Percentiles rank a stretch among this genome's conserved stretches.
These are phyloP conservation scores for Apiospora sp. DNA, from an alignment of 2,329 filamentous ascomycete species.

Conservation along the genomic window DNA sequence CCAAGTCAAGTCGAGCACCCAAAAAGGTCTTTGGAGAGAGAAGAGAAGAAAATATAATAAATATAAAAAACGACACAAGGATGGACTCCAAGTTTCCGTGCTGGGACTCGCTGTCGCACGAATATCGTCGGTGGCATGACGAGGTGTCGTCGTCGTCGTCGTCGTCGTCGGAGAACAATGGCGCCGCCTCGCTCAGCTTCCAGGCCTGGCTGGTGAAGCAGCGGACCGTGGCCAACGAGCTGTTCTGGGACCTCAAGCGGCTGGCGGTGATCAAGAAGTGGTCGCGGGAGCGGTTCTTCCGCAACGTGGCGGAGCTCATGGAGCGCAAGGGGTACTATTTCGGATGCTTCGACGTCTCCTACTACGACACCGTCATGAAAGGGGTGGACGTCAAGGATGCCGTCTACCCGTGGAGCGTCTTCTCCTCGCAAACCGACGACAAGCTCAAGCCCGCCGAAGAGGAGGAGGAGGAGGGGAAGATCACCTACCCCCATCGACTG, in stretches of 20 bases:
- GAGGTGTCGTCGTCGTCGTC: not conserved
- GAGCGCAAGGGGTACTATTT: constrained; percentile 13
- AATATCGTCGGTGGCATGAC: constrained; percentile 5
- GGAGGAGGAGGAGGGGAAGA: not conserved
- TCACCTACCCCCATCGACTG: not conserved
- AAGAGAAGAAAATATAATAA: not conserved
- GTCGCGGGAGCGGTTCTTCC: not conserved
- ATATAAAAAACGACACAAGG: not conserved
- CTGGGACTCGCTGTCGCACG: constrained; percentile 1
- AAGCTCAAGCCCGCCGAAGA: not conserved
- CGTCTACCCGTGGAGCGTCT: constrained; percentile 3
- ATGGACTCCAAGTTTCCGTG: constrained; percentile 5
- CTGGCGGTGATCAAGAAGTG: constrained; percentile 13
- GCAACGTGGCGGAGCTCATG: constrained; percentile 5
- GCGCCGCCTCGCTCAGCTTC: not conserved
- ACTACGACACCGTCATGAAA: not conserved
- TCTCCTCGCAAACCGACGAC: not conserved
- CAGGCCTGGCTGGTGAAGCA: constrained; percentile 6
- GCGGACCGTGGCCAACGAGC: constrained; percentile 7
- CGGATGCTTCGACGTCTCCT: not conserved
- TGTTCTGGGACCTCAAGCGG: constrained; percentile 18
- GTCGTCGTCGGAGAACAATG: not conserved
- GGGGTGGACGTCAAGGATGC: not conserved
- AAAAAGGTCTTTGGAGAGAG: not conserved
- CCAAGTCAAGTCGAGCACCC: not conserved